Percentiles rank a stretch among this genome's conserved stretches.
These are phyloP conservation scores for Forsythia viridissima DNA, from an alignment of 257 asterid species.

Conservation along the genomic window DNA sequence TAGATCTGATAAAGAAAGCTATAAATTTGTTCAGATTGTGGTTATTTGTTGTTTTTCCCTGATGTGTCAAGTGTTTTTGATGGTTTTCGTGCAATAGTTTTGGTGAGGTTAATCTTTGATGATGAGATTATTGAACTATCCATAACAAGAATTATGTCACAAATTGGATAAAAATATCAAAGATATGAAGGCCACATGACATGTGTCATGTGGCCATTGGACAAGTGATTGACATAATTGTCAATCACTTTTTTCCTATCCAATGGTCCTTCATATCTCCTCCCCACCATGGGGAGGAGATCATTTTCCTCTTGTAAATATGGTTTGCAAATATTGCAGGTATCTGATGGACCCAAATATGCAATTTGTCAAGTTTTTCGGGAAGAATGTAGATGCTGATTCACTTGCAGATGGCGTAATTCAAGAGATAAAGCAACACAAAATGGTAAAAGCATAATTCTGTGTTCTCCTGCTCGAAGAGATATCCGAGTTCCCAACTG, in stretches of 20 bases:
- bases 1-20: not conserved
- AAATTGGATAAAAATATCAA: not conserved
- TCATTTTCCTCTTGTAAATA: not conserved
- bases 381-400: conserved; percentile 64
- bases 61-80: not conserved
- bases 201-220: no score
- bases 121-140: not conserved
- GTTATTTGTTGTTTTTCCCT: not conserved
- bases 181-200: no score
- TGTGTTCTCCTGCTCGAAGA: conserved; percentile 9
- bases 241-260: no score
- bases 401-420: conserved; percentile 74
- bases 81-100: not conserved
- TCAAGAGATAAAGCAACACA: conserved; percentile 75
- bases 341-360: conserved; percentile 89
- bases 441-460: conserved; percentile 40
- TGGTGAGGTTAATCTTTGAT: not conserved
- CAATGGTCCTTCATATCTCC: no score
- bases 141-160: not conserved
- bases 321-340: conserved; percentile 39
- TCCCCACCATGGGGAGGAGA: no score
- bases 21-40: no score
- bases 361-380: conserved; percentile 87
- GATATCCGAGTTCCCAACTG: not conserved
- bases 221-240: no score